These are phyloP conservation scores for Picea abies DNA, from an alignment of 83 land plant genomes.

Conservation along the genomic window DNA sequence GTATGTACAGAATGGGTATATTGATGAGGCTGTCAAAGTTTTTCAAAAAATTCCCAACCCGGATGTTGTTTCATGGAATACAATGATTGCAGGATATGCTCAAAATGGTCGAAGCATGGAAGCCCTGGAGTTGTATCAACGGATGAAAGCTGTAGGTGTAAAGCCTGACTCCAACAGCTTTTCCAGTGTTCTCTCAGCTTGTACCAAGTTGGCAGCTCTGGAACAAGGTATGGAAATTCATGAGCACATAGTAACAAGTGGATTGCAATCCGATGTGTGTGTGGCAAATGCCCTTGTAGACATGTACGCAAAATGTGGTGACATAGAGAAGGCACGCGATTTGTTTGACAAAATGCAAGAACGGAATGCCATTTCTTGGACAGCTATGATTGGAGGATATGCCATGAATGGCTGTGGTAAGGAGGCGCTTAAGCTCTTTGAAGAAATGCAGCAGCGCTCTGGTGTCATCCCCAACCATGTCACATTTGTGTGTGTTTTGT, in stretches of 20 bases:
- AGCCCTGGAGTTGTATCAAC: too few species aligned
- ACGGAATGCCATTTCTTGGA: conserved; percentile 43
- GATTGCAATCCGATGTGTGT: conserved; percentile 27
- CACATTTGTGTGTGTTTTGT: conserved; percentile 45
- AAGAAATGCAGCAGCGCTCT: conserved; percentile 19
- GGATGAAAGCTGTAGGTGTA: too few species aligned
- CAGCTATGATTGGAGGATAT: conserved; percentile 38
- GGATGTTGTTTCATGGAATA: too few species aligned
- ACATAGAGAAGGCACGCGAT: conserved; percentile 30
- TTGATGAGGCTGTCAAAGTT: too few species aligned
- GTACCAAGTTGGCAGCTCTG: too few species aligned
- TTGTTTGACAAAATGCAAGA: conserved; percentile 59
- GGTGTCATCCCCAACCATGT: conserved; percentile 41
- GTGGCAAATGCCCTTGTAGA: conserved; percentile 52
- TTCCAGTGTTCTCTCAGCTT: background rate
- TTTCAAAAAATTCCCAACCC: too few species aligned
- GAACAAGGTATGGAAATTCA: conserved; percentile 42
- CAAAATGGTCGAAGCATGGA: too few species aligned
- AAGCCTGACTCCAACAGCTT: background rate
- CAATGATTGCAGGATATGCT: too few species aligned
- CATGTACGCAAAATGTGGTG: conserved; percentile 62
- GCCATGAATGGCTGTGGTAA: background rate
- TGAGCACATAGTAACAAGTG: conserved; percentile 31
- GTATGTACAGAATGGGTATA: background rate
- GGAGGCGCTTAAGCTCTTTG: conserved; percentile 36